A percentile compares a stretch with the other conserved stretches of the same genome.
Conservation (phyloP, 768 basidiomycete species). For the Clitopilus hobsonii region DNA sequence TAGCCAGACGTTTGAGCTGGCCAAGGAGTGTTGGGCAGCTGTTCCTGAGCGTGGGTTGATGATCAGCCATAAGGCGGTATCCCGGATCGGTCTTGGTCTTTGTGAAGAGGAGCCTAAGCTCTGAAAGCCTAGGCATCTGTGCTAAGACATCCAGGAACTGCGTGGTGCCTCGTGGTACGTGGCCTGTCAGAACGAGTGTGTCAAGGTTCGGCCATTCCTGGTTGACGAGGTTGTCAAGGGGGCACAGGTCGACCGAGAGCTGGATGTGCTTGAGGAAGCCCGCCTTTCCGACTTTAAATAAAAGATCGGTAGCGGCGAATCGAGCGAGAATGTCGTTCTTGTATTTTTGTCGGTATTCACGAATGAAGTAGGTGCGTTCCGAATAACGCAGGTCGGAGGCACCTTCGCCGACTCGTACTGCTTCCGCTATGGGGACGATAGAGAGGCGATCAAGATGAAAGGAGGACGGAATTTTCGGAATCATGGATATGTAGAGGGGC, state of each 20-base stretch:
- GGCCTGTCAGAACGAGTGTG: constrained; percentile 35
- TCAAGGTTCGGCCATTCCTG: constrained; percentile 31
- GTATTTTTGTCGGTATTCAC: constrained; percentile 34
- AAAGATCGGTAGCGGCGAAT: constrained; percentile 21
- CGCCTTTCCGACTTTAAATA: constrained; percentile 27
- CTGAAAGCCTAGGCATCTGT: constrained; percentile 28
- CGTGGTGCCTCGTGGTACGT: constrained; percentile 24
- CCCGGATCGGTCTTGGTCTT: constrained; percentile 21
- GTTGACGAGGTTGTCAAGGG: constrained; percentile 23
- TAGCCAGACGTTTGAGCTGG: constrained; percentile 28
- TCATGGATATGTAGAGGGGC: constrained; percentile 28
- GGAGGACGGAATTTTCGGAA: constrained; percentile 22
- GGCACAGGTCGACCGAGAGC: constrained; percentile 31
- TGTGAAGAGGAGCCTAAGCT: constrained; percentile 29
- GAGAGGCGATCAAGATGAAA: constrained; percentile 29
- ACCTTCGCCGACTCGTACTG: constrained; percentile 35
- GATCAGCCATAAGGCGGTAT: constrained; percentile 21
- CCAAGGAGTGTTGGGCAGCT: constrained; percentile 18
- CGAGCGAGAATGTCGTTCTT: constrained; percentile 27
- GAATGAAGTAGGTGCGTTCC: constrained; percentile 27
- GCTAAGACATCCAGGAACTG: constrained; percentile 27
- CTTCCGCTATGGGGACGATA: constrained; percentile 35
- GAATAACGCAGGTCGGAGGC: constrained; percentile 31
- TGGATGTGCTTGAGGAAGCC: constrained; percentile 28
- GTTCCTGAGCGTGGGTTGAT: constrained; percentile 13